Evolutionary conservation across 2,329 filamentous ascomycete genomes (phyloP), one percentile per base, ranked within the genome.

Genomic region (Alternaria sp.): DNA sequence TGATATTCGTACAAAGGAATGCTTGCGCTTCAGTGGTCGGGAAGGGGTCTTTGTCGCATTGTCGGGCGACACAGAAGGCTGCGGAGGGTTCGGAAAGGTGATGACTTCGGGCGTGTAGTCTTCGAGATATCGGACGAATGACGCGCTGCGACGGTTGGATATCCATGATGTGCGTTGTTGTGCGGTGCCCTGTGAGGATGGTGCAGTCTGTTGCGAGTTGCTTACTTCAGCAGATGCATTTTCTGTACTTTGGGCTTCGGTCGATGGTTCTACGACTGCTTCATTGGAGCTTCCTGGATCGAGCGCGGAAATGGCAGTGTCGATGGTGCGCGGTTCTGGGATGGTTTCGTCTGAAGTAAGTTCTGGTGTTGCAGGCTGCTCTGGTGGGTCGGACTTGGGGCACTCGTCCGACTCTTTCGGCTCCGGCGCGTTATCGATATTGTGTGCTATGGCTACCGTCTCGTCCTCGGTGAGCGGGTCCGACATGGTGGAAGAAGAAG

Each of bases 1-100:
- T 2, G 92, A 93, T 28, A 97, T 84, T 50, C 93, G 89, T 59
- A 97, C 85, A 28, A 87, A 85, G 50, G 86, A 86, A 41, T 79
- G 75, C 7, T 72, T 66, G 59, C 78, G 77, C 63, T 78, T 79
- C 32, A 80, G 58, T 3, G 77, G 59, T 36, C 65, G 83, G 70
- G 54, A 81, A 82, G 73, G 86, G 84, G 73, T 85, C n/a, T 61
- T 62, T 34, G 51, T 59, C 11, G 46, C n/a, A 9, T 25, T 28
- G 28, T 68, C 56, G 80, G 69, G 89, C 81, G 60, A 86, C 85
- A 65, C 65, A 16, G 59, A 44, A 30, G 67, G 64, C 36, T 66
- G 69, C 10, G 62, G 36, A 6, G 68, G 64, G 28, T 70, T 70
- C 4, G 74, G 72, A 49, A 76, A 76, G 4, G 70, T 69, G 38